A percentile compares a stretch with the other conserved stretches of the same genome.
Conservation (phyloP, 768 basidiomycete genomes). For the Suillus cothurnatus region DNA sequence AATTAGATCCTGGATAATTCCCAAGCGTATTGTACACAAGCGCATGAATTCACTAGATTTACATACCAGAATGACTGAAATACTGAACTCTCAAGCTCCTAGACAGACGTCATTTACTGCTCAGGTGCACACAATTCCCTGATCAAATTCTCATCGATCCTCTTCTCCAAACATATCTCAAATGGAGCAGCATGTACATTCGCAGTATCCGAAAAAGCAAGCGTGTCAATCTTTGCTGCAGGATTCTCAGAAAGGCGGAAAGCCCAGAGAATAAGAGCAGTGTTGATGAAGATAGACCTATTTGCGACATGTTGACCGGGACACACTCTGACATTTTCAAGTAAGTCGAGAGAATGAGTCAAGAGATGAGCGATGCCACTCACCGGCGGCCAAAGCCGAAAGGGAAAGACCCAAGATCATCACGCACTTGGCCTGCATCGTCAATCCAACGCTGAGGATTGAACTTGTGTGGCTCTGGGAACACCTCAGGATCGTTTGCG, state of each 20-base stretch:
- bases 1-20: no score
- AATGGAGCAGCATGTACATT: constrained; percentile 63
- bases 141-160: constrained; percentile 24
- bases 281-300: constrained; percentile 60
- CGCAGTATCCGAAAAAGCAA: constrained; percentile 60
- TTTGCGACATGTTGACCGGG: constrained; percentile 51
- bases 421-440: constrained; percentile 23
- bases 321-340: constrained; percentile 43
- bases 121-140: background rate
- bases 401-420: constrained; percentile 33
- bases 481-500: no score
- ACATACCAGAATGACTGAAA: no score
- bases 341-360: background rate
- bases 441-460: no score
- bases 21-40: no score
- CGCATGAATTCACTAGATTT: no score
- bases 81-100: no score
- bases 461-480: no score
- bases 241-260: constrained; percentile 55
- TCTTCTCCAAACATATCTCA: constrained; percentile 51
- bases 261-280: constrained; percentile 62
- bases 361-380: constrained; percentile 2
- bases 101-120: background rate
- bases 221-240: constrained; percentile 54
- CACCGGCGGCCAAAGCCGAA: constrained; percentile 41